A percentile compares a stretch with the other conserved stretches of the same genome.
Conservation (phyloP, 2,329 filamentous ascomycete species). For the Phoma sp. region DNA sequence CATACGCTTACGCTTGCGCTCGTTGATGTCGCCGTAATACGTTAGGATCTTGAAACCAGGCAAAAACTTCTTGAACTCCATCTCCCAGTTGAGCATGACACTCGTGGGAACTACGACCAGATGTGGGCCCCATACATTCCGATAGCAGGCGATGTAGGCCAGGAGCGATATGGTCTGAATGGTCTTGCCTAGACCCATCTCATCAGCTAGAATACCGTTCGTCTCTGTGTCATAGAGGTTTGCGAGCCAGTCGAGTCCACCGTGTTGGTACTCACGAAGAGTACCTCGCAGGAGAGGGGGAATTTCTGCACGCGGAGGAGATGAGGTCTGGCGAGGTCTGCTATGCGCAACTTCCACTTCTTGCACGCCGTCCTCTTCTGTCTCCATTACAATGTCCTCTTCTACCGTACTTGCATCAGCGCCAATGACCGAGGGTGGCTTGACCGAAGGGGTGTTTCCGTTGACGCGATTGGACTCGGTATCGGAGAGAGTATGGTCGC, state of each 20-base stretch:
- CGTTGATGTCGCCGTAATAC: slow-evolving; percentile 93
- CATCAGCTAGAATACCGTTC: slow-evolving; percentile 95
- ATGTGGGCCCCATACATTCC: slow-evolving; percentile 95
- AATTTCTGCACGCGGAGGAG: slow-evolving; percentile 44
- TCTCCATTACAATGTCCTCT: slow-evolving; percentile 23
- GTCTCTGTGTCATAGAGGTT: slow-evolving; percentile 90
- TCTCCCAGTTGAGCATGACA: slow-evolving; percentile 99
- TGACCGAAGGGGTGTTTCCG: neutral
- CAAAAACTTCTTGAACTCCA: slow-evolving; percentile 99
- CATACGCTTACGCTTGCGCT: slow-evolving; percentile 86
- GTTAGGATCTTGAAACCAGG: slow-evolving; percentile 97
- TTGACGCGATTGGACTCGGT: no score
- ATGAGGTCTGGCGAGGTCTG: slow-evolving; percentile 40
- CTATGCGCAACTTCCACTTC: slow-evolving; percentile 23
- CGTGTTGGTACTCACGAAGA: slow-evolving; percentile 93
- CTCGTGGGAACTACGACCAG: slow-evolving; percentile 96
- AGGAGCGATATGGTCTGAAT: slow-evolving; percentile 96
- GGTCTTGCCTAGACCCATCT: slow-evolving; percentile 98
- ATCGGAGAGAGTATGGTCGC: neutral
- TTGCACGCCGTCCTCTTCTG: slow-evolving; percentile 22
- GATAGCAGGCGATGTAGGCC: slow-evolving; percentile 87
- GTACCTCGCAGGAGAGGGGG: slow-evolving; percentile 79
- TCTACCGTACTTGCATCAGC: slow-evolving; percentile 1
- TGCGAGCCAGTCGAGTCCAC: slow-evolving; percentile 96
- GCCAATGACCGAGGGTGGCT: neutral